These are phyloP conservation scores for Backusella parvicylindrica DNA, from an alignment of 192 early-diverging fungal genomes.

Conservation along the genomic window DNA sequence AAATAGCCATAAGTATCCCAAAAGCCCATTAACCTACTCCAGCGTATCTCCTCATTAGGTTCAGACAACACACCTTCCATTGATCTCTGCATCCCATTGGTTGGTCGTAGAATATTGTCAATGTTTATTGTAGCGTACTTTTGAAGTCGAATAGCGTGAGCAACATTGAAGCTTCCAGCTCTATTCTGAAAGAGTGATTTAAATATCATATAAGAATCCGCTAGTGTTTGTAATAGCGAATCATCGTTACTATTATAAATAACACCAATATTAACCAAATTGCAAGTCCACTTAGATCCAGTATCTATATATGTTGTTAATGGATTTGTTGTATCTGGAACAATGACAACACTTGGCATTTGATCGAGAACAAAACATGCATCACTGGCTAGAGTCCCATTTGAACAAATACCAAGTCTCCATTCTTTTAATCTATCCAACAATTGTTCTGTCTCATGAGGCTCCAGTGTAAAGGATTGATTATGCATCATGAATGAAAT, in stretches of 20 bases:
- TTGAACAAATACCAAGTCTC: not conserved
- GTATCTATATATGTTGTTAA: not conserved
- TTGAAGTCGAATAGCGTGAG: not conserved
- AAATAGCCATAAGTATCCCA: slow-evolving; percentile 12
- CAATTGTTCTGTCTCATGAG: not conserved
- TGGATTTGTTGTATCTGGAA: not conserved
- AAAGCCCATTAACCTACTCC: not conserved
- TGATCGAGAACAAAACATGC: slow-evolving; percentile 14
- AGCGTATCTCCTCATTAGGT: not conserved
- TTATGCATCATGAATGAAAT: not conserved
- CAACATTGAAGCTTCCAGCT: not conserved
- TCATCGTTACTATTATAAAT: not conserved
- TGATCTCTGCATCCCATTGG: not conserved
- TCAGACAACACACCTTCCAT: not conserved
- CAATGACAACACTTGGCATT: not conserved
- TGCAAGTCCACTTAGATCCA: not conserved
- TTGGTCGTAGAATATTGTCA: slow-evolving; percentile 11
- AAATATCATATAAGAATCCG: slow-evolving; percentile 9
- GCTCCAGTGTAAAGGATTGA: not conserved
- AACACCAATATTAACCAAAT: not conserved
- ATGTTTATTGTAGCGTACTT: not conserved
- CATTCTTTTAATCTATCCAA: slow-evolving; percentile 3
- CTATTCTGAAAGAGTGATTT: not conserved
- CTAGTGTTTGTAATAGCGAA: not conserved
- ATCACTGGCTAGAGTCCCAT: not conserved